phyloP scores from a whole-genome alignment of 495 filamentous ascomycete species.

The Annulohypoxylon stygium region DNA sequence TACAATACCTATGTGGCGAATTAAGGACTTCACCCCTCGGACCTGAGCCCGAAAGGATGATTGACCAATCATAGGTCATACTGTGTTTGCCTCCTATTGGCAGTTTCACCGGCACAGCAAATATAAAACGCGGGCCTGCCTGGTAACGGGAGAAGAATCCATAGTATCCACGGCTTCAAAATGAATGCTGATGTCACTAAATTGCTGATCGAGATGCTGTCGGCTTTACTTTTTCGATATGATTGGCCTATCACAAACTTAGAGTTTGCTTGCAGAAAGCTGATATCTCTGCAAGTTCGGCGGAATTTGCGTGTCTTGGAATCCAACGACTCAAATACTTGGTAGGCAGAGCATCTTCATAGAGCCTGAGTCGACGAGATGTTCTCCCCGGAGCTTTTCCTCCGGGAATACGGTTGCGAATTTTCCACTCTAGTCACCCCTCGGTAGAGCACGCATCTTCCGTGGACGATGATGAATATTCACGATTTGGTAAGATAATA shows the following conservation, averaged over 20 bases:
- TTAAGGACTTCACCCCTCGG: conserved; percentile 16
- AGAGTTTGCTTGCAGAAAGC: conserved; percentile 9
- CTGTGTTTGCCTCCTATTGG: conserved; percentile 15
- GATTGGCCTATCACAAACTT: conserved; percentile 6
- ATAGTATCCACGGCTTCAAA: not conserved
- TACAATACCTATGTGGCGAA: conserved; percentile 9
- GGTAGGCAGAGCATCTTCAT: not conserved
- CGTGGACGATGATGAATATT: not conserved
- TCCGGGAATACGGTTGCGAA: not conserved
- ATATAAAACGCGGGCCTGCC: not conserved
- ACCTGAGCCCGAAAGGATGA: not conserved
- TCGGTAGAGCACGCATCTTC: not conserved
- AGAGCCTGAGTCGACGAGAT: not conserved
- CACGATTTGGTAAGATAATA: not conserved
- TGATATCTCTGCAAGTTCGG: not conserved
- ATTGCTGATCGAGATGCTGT: conserved; percentile 13
- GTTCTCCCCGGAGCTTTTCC: not conserved
- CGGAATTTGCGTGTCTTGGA: conserved; percentile 7
- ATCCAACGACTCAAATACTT: conserved; percentile 7
- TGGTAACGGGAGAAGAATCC: conserved; percentile 1
- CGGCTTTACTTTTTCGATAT: conserved; percentile 6
- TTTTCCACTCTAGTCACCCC: not conserved
- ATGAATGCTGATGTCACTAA: conserved; percentile 33
- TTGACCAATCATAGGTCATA: conserved; percentile 23
- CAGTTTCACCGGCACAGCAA: not conserved